These are phyloP conservation scores for Eutypella sp. DNA, from an alignment of 2,329 filamentous ascomycete genomes.

Conservation along the genomic window DNA sequence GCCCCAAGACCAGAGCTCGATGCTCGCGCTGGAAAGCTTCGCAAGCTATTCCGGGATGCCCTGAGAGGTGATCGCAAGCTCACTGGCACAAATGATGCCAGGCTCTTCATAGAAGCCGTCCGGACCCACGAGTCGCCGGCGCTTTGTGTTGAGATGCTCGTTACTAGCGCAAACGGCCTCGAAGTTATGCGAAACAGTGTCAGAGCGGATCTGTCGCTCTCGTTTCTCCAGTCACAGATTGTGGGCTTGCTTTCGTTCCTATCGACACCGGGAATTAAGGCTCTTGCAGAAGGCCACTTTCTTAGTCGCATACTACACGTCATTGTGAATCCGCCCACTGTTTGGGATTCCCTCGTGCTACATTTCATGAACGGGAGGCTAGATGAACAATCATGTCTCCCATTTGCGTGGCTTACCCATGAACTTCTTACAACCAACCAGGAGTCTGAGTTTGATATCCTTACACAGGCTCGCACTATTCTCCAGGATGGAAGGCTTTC, in stretches of 20 bases:
- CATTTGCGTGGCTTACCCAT: constrained; percentile 44
- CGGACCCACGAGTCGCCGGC: constrained; percentile 12
- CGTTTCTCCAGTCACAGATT: constrained; percentile 27
- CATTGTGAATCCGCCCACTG: constrained; percentile 46
- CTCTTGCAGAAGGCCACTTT: constrained; percentile 44
- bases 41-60: constrained; percentile 14
- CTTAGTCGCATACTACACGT: constrained; percentile 40
- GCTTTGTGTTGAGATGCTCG: constrained; percentile 22
- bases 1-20: neutral
- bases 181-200: constrained; percentile 19
- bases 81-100: constrained; percentile 14
- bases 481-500: constrained; percentile 11
- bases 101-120: constrained; percentile 27
- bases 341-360: constrained; percentile 47
- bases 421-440: constrained; percentile 36
- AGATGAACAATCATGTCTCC: constrained; percentile 23
- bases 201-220: constrained; percentile 17
- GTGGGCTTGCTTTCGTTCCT: constrained; percentile 35
- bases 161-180: constrained; percentile 20
- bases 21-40: constrained; percentile 1
- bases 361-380: constrained; percentile 26
- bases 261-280: constrained; percentile 38
- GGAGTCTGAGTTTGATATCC: constrained; percentile 1
- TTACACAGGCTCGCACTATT: constrained; percentile 21
- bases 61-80: constrained; percentile 20